Evolutionary conservation across 345 rosid genomes (phyloP).

Genomic region (Pistacia atlantica): DNA sequence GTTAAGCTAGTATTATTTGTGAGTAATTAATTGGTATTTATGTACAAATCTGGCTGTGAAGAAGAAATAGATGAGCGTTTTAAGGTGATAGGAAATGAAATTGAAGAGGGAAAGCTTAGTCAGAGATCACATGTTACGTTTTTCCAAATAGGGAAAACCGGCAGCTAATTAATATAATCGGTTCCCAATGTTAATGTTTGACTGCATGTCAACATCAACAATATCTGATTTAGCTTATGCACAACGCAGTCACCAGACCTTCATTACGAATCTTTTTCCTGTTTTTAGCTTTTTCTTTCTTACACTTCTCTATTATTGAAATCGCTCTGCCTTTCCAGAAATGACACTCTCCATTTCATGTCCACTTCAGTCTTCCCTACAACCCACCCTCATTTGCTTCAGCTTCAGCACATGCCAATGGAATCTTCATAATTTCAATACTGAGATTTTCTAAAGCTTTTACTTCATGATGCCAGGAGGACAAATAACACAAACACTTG

Average conservation of each 20-base stretch:
- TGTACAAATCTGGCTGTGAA: too few relatives aligned
- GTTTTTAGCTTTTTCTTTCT: background rate
- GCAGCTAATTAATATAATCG: slow-evolving; percentile 4
- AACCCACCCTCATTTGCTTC: too few relatives aligned
- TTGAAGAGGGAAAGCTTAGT: background rate
- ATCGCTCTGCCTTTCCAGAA: background rate
- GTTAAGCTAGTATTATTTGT: background rate
- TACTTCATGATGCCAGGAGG: too few relatives aligned
- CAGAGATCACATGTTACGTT: slow-evolving; percentile 14
- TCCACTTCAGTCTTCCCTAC: too few relatives aligned
- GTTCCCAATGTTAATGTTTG: background rate
- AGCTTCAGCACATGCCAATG: too few relatives aligned
- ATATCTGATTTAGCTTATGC: slow-evolving; percentile 16
- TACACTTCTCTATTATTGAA: too few relatives aligned
- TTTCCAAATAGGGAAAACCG: slow-evolving; percentile 1
- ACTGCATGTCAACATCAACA: slow-evolving; percentile 7
- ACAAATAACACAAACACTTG: too few relatives aligned
- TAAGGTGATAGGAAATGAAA: too few relatives aligned
- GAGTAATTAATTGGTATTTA: too few relatives aligned
- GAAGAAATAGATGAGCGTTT: too few relatives aligned
- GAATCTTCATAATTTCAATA: too few relatives aligned
- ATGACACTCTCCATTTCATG: background rate
- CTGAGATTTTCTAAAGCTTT: too few relatives aligned
- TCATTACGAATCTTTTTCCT: background rate
- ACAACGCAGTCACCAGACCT: background rate